phyloP scores from a whole-genome alignment of 176 grass and related monocot genomes.

The Phyllostachys edulis region DNA sequence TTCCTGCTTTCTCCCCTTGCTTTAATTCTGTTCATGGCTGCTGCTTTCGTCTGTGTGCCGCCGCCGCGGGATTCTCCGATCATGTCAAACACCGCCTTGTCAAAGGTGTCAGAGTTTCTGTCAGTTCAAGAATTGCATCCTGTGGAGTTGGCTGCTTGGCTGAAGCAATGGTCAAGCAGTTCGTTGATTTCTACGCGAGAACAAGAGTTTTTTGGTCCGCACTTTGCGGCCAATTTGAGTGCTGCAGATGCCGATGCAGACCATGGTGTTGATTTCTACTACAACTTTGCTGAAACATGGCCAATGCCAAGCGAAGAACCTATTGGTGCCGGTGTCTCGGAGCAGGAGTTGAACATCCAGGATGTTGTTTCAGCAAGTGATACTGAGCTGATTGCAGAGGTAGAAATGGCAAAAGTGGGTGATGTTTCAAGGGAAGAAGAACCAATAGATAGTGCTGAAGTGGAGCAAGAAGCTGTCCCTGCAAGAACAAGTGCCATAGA shows the following conservation, averaged over 20 bases:
- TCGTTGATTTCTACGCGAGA: slow-evolving; percentile 38
- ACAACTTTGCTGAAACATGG: slow-evolving; percentile 30
- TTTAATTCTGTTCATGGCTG: slow-evolving; percentile 41
- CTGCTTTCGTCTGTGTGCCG: slow-evolving; percentile 39
- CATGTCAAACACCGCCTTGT: slow-evolving; percentile 31
- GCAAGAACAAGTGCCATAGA: neutral
- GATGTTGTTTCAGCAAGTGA: slow-evolving; percentile 30
- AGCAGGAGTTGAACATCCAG: slow-evolving; percentile 16
- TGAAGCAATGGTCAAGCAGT: slow-evolving; percentile 57
- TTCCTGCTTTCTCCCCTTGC: slow-evolving; percentile 44
- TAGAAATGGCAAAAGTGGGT: slow-evolving; percentile 11
- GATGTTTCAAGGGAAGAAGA: slow-evolving; percentile 9
- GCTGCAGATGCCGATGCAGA: slow-evolving; percentile 36
- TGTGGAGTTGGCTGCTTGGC: slow-evolving; percentile 54
- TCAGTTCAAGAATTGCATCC: slow-evolving; percentile 52
- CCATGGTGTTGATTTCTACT: slow-evolving; percentile 34
- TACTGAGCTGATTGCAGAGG: neutral
- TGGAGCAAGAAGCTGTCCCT: slow-evolving; percentile 11
- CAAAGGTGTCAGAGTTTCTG: slow-evolving; percentile 41
- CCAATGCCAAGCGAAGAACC: slow-evolving; percentile 19
- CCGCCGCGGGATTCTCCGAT: slow-evolving; percentile 39
- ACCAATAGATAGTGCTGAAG: neutral
- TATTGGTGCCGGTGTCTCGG: neutral
- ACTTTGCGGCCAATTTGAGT: slow-evolving; percentile 54
- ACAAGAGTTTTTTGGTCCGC: slow-evolving; percentile 43